Conservation (phyloP, 176 grass and related monocot genomes). For the Phragmites australis region DNA sequence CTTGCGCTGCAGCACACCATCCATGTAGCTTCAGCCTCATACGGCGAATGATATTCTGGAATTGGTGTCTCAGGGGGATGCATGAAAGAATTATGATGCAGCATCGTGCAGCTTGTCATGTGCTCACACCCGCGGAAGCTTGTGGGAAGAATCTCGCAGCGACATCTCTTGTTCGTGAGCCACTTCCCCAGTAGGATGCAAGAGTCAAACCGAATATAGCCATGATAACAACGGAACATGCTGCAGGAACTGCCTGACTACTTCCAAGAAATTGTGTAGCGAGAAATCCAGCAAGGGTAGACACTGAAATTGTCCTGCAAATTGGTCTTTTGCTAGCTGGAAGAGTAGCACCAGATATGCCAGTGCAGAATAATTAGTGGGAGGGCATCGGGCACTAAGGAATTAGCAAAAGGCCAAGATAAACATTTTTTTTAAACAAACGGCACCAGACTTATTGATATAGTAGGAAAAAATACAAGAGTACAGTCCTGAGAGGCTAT, state of each 20-base stretch:
- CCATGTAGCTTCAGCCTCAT: not conserved
- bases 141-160: conserved; percentile 14
- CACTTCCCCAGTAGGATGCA: conserved; percentile 83
- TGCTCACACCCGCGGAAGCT: conserved; percentile 22
- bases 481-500: too few relatives aligned
- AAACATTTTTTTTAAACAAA: too few relatives aligned
- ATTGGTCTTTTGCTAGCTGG: conserved; percentile 70
- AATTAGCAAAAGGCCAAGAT: not conserved
- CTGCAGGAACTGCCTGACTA: conserved; percentile 87
- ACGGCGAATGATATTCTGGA: not conserved
- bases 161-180: conserved; percentile 59
- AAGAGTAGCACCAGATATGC: too few relatives aligned
- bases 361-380: not conserved
- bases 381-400: not conserved
- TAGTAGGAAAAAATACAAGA: too few relatives aligned
- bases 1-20: not conserved
- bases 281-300: conserved; percentile 88
- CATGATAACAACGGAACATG: conserved; percentile 90
- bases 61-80: too few relatives aligned
- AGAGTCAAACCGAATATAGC: conserved; percentile 86
- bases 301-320: conserved; percentile 80
- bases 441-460: too few relatives aligned
- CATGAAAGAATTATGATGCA: not conserved
- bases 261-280: conserved; percentile 87
- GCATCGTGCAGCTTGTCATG: not conserved